Evolutionary conservation across 2,329 filamentous ascomycete species (phyloP).

Genomic region (Grosmannia serpens): DNA sequence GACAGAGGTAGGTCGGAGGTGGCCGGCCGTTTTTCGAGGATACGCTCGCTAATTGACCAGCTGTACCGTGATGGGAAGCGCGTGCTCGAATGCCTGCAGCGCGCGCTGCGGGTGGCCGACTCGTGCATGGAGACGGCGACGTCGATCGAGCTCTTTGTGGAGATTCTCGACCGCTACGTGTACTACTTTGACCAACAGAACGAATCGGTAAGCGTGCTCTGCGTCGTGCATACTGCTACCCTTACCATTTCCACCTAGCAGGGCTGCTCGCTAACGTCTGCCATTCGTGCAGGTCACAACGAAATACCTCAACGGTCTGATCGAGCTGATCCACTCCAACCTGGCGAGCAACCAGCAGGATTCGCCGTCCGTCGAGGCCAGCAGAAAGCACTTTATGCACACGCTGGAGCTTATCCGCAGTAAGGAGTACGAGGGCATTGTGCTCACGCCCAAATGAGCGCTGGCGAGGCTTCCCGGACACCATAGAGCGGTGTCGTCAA

Average conservation of each 20-base stretch:
- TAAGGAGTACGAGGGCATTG: constrained; percentile 85
- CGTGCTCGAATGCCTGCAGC: constrained; percentile 90
- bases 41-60: constrained; percentile 30
- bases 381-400: constrained; percentile 85
- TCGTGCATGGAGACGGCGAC: constrained; percentile 98
- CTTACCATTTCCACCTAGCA: no score
- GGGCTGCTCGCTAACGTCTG: background rate
- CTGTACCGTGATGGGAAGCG: constrained; percentile 96
- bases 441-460: constrained; percentile 48
- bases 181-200: constrained; percentile 99
- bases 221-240: background rate
- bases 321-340: constrained; percentile 96
- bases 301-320: constrained; percentile 95
- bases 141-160: constrained; percentile 94
- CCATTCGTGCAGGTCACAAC: constrained; percentile 55
- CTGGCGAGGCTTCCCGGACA: background rate
- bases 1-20: constrained; percentile 50
- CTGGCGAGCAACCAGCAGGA: constrained; percentile 75
- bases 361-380: constrained; percentile 72
- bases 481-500: background rate
- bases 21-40: background rate
- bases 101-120: constrained; percentile 88
- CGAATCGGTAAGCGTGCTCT: constrained; percentile 55
- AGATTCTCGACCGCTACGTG: constrained; percentile 95
- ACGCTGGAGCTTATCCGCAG: constrained; percentile 89